Evolutionary conservation across 2,329 filamentous ascomycete genomes (phyloP).

Genomic region (Sporothrix curviconia): DNA sequence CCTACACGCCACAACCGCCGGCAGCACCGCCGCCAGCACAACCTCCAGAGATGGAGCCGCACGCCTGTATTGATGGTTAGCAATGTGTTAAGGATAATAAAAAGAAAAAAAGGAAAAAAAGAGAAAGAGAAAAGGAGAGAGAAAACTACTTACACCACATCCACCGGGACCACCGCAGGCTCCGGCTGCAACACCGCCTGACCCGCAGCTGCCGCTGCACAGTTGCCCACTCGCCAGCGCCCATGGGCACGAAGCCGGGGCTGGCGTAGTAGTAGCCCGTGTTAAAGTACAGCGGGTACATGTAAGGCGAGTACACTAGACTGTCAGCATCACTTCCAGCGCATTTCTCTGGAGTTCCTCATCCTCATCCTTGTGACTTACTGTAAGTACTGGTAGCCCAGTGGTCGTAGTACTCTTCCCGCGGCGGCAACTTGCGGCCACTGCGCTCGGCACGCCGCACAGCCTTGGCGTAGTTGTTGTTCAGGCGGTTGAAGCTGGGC

Average conservation of each 20-base stretch:
- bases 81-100: too few relatives aligned
- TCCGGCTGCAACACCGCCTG: slow-evolving; percentile 36
- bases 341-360: not conserved
- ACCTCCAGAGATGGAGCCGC: not conserved
- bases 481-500: slow-evolving; percentile 33
- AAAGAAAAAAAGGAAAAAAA: too few relatives aligned
- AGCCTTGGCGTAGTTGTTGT: slow-evolving; percentile 52
- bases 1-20: slow-evolving; percentile 10
- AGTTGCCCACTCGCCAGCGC: slow-evolving; percentile 35
- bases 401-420: slow-evolving; percentile 45
- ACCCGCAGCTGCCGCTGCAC: slow-evolving; percentile 44
- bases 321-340: too few relatives aligned
- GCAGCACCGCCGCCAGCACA: slow-evolving; percentile 2
- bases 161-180: slow-evolving; percentile 38
- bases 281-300: slow-evolving; percentile 37
- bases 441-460: slow-evolving; percentile 42
- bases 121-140: too few relatives aligned
- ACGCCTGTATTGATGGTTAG: too few relatives aligned
- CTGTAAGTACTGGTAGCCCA: slow-evolving; percentile 48
- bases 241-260: slow-evolving; percentile 30
- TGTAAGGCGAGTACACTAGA: slow-evolving; percentile 44
- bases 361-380: slow-evolving; percentile 13
- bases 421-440: slow-evolving; percentile 40
- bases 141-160: too few relatives aligned
- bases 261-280: slow-evolving; percentile 41